Evolutionary conservation across 148 eudicot species (phyloP), one percentile per base, ranked within the genome.

Genomic region (Euryodendron excelsum): DNA sequence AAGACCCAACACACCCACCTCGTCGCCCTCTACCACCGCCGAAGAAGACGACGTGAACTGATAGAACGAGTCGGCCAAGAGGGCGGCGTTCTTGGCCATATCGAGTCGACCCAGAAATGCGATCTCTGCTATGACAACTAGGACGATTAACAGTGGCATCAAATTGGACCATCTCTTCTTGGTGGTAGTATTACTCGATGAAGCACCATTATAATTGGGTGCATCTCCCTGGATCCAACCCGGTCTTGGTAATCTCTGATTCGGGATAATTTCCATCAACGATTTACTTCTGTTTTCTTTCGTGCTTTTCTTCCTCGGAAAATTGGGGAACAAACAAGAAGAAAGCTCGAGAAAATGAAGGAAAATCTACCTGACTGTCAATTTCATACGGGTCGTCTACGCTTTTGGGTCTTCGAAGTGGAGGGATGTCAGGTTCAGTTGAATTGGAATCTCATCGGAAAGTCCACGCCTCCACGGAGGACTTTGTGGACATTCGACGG

Each of bases 41-140:
- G 74, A 47, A 13, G 79, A 72, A 28, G 79, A 64, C 33, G 83
- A 63, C 50, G 82, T 76, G 67, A 87, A 79, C 81, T 78, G 86
- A 65, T 85, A 79, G 82, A 88, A 87, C 17, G 92, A 86, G 75
- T 91, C 95, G 5, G 98, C 88, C 95, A 92, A 85, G 75, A 88
- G 56, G 74, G 89, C 91, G 12, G 86, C 90, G 72, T 89, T 90
- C 72, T 91, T 87, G 20, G 86, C 84, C 86, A 94, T 82, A 69
- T 94, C 90, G 14, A 92, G 86, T 13, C 91, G 82, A 41, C 95
- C 95, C 30, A 94, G 45, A 33, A 92, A 90, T 14, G 78, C 77
- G 60, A 94, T 90, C 83, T 94, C 97, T 1, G 88, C 94, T 13
- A 92, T 39, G 0, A 94, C 91, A 34, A 94, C 91, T 25, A 92